Evolutionary conservation across 1,284 basidiomycete species (phyloP), one percentile per base, ranked within the genome.

Genomic region (Kwoniella shivajii): DNA sequence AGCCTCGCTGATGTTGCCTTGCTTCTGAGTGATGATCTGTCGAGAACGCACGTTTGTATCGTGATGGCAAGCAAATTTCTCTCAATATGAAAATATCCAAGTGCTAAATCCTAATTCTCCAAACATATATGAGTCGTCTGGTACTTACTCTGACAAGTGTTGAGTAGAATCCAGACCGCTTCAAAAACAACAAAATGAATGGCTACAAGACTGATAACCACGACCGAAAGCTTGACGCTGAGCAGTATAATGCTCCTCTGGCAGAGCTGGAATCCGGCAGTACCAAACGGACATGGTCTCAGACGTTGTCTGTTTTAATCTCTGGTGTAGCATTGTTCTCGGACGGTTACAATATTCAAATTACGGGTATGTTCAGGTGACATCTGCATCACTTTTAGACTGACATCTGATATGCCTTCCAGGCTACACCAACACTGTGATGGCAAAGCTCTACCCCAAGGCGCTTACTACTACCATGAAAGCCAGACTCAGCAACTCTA

Each of bases 291-390:
- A 55, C 53, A 26, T 42, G 59, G 59, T 27, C 31, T 29, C 43
- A 38, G 41, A 58, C 51, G 22, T 18, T 51, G 26, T 66, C 61
- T 4, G 61, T 64, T 27, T 43, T 67, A 34, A 59, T 68, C 46
- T 56, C 60, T 5, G 67, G 66, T 31, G 62, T 69, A 10, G 67
- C 68, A 2, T 54, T 69, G 24, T 47, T 63, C 14, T 66, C 63
- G 2, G 67, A 68, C 54, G 67, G 69, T n/a, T 71, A 69, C 53
- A 69, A 68, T 26, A 64, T 63, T 13, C 56, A 57, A 16, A 63
- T 67, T 34, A 53, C 66, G 39, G 65, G 65, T 22, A 44, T 54
- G 43, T 48, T 49, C 22, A 56, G 39, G 38, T 48, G 59, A 20
- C 14, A 14, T 29, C 2, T 26, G 30, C 26, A n/a, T 48, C 9